These are phyloP conservation scores for Blepharisma stoltei DNA, from an alignment of 73 alveolate species.

Conservation along the genomic window DNA sequence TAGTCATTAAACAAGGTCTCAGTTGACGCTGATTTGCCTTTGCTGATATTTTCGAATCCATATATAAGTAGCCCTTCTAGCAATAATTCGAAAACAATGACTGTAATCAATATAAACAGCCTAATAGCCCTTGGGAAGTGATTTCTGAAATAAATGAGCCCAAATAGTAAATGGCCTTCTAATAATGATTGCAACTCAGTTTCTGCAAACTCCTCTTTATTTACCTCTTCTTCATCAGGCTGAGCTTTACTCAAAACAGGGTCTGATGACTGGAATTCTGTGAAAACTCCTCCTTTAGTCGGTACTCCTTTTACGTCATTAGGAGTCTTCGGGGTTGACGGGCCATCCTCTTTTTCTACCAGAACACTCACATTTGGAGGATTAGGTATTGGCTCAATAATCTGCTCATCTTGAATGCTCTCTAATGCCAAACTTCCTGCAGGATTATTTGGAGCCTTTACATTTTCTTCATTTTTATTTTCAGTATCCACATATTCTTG, in stretches of 20 bases:
- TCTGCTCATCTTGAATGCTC: too few species aligned
- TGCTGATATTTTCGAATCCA: background rate
- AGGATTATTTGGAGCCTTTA: too few species aligned
- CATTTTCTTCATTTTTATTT: too few species aligned
- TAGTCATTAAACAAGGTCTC: background rate
- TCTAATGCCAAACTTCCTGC: too few species aligned
- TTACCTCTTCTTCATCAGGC: background rate
- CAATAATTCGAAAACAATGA: background rate
- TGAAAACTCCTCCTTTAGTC: too few species aligned
- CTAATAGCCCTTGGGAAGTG: background rate
- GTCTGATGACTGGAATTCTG: background rate
- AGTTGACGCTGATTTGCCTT: background rate
- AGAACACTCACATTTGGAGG: too few species aligned
- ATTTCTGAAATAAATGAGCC: background rate
- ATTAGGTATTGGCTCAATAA: too few species aligned
- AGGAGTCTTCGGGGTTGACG: background rate
- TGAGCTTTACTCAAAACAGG: background rate
- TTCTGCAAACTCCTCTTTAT: background rate
- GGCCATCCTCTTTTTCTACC: background rate
- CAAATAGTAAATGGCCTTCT: constrained; percentile 16
- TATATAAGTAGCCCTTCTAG: background rate
- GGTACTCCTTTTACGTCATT: background rate
- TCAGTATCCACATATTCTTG: too few species aligned
- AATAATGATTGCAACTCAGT: background rate
- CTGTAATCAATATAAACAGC: background rate